A percentile compares a stretch with the other conserved stretches of the same genome.
phyloP scores from a whole-genome alignment of 306 rosid species.

The Malus asiatica region DNA sequence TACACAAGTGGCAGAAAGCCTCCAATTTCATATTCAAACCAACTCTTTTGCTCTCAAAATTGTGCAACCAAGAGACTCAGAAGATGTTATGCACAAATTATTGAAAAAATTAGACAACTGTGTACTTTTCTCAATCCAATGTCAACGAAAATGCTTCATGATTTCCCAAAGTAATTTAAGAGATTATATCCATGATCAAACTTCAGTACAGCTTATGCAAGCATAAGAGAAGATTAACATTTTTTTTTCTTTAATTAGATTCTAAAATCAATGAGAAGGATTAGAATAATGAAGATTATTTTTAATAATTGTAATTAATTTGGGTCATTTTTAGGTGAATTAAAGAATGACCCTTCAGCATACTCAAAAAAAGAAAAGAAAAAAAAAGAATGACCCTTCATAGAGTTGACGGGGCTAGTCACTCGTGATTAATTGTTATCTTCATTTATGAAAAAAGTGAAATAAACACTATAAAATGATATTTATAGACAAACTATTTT shows the following conservation, averaged over 20 bases:
- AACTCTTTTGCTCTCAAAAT: background rate
- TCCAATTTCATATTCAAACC: background rate
- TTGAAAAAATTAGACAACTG: background rate
- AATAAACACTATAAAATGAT: too few species aligned
- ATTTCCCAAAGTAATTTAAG: background rate
- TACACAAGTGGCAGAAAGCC: background rate
- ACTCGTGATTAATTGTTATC: too few species aligned
- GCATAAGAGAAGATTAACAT: background rate
- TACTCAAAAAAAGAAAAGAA: too few species aligned
- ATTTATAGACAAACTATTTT: too few species aligned
- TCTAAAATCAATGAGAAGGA: background rate
- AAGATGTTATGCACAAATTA: background rate
- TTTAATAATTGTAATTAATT: background rate
- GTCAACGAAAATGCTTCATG: background rate
- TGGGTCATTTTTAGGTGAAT: background rate
- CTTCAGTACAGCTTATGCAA: background rate
- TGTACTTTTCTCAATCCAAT: background rate
- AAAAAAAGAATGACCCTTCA: too few species aligned
- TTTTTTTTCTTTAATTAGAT: background rate
- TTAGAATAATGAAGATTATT: background rate
- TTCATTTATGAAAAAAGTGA: too few species aligned
- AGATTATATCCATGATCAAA: background rate
- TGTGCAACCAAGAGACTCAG: background rate
- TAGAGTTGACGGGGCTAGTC: too few species aligned
- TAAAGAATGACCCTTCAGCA: background rate